Conservation (phyloP, 2,329 filamentous ascomycete genomes). For the Cladorrhinum sp. region DNA sequence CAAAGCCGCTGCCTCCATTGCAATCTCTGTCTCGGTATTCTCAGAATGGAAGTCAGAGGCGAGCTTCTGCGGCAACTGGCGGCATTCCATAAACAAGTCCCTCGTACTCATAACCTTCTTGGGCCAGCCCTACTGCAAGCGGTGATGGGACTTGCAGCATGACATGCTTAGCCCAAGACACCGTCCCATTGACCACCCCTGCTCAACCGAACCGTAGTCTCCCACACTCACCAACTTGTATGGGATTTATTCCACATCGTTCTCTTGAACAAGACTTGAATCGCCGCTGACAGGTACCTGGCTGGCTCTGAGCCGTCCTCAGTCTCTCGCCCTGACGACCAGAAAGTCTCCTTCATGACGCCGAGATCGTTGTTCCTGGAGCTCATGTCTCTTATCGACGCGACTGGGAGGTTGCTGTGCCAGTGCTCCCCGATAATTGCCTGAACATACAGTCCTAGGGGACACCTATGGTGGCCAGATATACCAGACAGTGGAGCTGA, state of each 20-base stretch:
- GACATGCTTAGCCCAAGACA: background rate
- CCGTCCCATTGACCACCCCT: background rate
- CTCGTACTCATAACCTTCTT: background rate
- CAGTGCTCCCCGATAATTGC: background rate
- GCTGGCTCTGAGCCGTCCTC: too few species aligned
- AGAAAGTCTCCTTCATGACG: background rate
- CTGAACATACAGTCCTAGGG: too few species aligned
- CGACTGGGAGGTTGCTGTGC: background rate
- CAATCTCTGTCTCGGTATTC: background rate
- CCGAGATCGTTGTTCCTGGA: background rate
- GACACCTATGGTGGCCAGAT: too few species aligned
- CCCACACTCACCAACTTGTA: background rate
- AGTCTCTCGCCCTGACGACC: background rate
- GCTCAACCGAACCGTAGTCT: background rate
- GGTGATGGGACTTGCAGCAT: background rate
- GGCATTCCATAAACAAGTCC: background rate
- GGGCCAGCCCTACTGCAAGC: background rate
- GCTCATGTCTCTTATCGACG: background rate
- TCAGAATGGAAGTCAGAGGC: conserved; percentile 1
- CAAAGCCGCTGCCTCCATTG: background rate
- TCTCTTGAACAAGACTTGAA: background rate
- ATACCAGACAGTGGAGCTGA: too few species aligned
- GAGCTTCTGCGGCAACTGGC: background rate
- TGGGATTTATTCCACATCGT: background rate
- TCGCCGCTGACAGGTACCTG: too few species aligned